Percentiles rank a stretch among this genome's conserved stretches.
phyloP scores from a whole-genome alignment of 2,329 filamentous ascomycete species.

The Epichloe coenophiala region DNA sequence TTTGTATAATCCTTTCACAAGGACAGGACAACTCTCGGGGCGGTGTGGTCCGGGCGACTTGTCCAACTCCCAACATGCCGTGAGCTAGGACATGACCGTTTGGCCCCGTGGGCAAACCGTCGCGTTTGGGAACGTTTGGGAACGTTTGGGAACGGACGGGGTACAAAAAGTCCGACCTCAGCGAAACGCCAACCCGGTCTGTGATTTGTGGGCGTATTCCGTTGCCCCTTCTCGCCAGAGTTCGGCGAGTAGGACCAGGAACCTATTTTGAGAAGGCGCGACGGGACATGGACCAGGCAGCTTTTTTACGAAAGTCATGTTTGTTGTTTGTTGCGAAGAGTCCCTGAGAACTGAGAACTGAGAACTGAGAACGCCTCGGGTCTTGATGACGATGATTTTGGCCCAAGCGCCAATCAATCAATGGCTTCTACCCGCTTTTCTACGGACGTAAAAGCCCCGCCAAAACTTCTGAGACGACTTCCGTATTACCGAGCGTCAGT shows the following conservation, averaged over 20 bases:
- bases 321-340: no score
- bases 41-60: no score
- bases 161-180: not conserved
- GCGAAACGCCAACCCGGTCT: not conserved
- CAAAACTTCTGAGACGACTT: constrained; percentile 4
- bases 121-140: no score
- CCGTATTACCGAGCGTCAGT: constrained; percentile 2
- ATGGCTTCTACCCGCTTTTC: constrained; percentile 7
- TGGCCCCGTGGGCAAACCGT: not conserved
- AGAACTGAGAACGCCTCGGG: no score
- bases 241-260: not conserved
- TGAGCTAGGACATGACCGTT: not conserved
- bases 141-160: not conserved
- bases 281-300: no score
- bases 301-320: no score
- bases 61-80: not conserved
- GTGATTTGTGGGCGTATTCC: not conserved
- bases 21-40: no score
- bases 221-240: not conserved
- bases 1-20: no score
- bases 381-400: constrained; percentile 4
- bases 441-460: constrained; percentile 7
- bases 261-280: no score
- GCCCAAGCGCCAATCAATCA: constrained; percentile 1
- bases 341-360: no score